phyloP scores from a whole-genome alignment of 148 eudicot genomes.

The Camellia japonica region DNA sequence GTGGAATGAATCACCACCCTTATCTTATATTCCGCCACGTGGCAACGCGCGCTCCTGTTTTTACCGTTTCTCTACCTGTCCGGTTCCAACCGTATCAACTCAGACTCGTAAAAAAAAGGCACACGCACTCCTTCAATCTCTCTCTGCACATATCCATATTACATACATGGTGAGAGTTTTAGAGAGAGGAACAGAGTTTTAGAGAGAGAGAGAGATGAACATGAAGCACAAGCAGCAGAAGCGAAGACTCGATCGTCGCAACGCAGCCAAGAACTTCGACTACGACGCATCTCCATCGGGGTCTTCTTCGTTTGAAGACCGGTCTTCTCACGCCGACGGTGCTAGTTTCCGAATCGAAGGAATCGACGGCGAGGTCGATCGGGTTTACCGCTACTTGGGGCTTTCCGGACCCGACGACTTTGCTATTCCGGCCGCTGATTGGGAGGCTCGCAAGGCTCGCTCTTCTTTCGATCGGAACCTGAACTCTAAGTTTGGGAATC shows the following conservation, averaged over 20 bases:
- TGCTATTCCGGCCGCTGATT: conserved; percentile 54
- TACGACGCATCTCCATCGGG: conserved; percentile 48
- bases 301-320: conserved; percentile 34
- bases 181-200: neutral
- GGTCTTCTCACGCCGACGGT: conserved; percentile 16
- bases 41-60: conserved; percentile 11
- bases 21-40: conserved; percentile 5
- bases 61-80: neutral
- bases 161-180: neutral
- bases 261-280: conserved; percentile 60
- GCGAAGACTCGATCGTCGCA: conserved; percentile 58
- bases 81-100: too few relatives aligned
- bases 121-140: neutral
- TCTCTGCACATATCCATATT: neutral
- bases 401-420: conserved; percentile 73
- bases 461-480: conserved; percentile 28
- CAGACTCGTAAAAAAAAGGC: too few relatives aligned
- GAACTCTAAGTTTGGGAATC: conserved; percentile 12
- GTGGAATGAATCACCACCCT: too few relatives aligned
- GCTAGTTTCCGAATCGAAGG: conserved; percentile 65
- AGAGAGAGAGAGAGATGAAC: conserved; percentile 13
- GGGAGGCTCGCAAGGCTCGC: conserved; percentile 46
- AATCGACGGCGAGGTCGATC: conserved; percentile 55
- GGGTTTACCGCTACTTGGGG: conserved; percentile 45
- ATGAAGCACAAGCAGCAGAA: conserved; percentile 11